A percentile compares a stretch with the other conserved stretches of the same genome.
These are phyloP conservation scores for Boletus eberwhitei DNA, from an alignment of 768 basidiomycete genomes.

Conservation along the genomic window DNA sequence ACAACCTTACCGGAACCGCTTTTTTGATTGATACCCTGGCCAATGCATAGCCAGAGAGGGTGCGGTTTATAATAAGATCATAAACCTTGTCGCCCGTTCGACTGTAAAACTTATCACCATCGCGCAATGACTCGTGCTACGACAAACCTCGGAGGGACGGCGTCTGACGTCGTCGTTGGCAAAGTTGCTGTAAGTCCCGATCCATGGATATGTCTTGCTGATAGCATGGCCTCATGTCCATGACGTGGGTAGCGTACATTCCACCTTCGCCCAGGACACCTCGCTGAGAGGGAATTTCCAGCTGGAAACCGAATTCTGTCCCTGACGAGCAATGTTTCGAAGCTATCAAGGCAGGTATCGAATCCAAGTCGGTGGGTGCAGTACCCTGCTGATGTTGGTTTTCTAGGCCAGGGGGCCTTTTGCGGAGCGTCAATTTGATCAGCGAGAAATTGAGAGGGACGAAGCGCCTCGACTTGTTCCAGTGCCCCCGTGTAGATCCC, in stretches of 20 bases:
- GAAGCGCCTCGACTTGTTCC: conserved; percentile 58
- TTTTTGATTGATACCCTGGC: background rate
- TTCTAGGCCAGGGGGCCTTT: conserved; percentile 37
- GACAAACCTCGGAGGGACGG: conserved; percentile 37
- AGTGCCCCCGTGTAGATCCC: conserved; percentile 46
- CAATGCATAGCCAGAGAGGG: background rate
- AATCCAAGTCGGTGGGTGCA: conserved; percentile 4
- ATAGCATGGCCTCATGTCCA: conserved; percentile 53
- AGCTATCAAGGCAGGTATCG: conserved; percentile 52
- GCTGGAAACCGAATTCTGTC: conserved; percentile 43
- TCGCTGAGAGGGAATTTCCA: conserved; percentile 5
- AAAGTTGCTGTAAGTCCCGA: conserved; percentile 35
- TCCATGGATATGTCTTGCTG: background rate
- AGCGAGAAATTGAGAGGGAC: conserved; percentile 46
- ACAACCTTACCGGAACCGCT: too few relatives aligned
- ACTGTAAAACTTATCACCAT: background rate
- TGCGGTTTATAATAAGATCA: background rate
- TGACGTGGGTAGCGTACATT: conserved; percentile 40
- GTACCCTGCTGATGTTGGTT: too few relatives aligned
- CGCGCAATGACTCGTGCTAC: conserved; percentile 30
- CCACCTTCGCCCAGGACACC: background rate
- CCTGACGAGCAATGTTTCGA: conserved; percentile 61
- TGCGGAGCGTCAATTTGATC: conserved; percentile 42
- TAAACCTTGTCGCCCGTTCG: background rate
- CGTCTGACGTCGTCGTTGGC: conserved; percentile 35